Evolutionary conservation across 176 grass and related monocot species (phyloP).

Genomic region (Oryza glaberrima): DNA sequence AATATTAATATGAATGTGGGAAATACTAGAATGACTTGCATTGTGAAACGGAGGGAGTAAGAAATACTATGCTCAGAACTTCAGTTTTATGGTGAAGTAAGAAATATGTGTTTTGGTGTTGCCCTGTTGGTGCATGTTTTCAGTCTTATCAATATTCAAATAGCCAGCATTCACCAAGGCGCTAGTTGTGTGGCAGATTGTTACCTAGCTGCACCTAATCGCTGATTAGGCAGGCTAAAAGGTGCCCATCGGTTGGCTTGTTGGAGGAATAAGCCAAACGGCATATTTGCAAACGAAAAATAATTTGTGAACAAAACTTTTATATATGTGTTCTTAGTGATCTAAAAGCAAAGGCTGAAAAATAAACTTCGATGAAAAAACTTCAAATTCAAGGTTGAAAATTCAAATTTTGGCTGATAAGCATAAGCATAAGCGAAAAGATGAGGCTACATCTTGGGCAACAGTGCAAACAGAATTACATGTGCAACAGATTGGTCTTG

Average conservation of each 20-base stretch:
- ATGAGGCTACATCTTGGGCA: background rate
- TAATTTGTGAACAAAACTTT: too few species aligned
- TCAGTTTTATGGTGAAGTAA: background rate
- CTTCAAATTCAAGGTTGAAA: too few species aligned
- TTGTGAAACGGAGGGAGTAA: background rate
- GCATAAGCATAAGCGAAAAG: too few species aligned
- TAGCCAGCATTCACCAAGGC: background rate
- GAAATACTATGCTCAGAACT: background rate
- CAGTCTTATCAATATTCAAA: slow-evolving; percentile 7
- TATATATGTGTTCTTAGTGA: too few species aligned
- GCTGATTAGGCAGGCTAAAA: background rate
- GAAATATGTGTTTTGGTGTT: background rate
- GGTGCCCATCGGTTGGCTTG: too few species aligned
- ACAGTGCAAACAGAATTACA: background rate
- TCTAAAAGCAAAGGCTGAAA: too few species aligned
- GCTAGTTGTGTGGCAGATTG: background rate
- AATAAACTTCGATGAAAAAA: too few species aligned
- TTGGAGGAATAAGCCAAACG: too few species aligned
- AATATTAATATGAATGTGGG: too few species aligned
- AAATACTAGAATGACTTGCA: too few species aligned
- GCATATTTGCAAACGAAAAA: too few species aligned
- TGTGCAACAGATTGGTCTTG: slow-evolving; percentile 17
- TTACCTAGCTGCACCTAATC: background rate
- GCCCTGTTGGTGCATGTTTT: background rate
- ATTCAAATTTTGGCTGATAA: too few species aligned